Percentiles rank a stretch among this genome's conserved stretches.
Evolutionary conservation across 345 rosid genomes (phyloP).

Genomic region (Eucalyptus albens): DNA sequence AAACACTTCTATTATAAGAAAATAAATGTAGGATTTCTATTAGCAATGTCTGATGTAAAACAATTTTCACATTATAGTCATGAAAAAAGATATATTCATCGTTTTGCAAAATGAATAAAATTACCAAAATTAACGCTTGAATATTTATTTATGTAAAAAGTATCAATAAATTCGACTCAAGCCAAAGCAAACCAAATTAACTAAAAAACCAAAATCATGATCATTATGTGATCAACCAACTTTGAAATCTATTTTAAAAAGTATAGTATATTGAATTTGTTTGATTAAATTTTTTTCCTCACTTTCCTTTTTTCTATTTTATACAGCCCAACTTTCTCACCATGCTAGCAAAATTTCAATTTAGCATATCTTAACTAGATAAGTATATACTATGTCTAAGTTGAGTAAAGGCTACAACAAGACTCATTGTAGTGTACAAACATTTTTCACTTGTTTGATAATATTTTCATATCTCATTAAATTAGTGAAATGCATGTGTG

Average conservation of each 20-base stretch:
- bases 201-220: background rate
- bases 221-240: background rate
- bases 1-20: too few species aligned
- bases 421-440: background rate
- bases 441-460: background rate
- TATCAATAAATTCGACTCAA: background rate
- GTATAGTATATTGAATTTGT: background rate
- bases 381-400: background rate
- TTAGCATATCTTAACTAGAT: background rate
- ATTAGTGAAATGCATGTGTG: background rate
- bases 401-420: background rate
- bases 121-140: background rate
- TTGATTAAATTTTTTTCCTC: background rate
- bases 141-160: too few species aligned
- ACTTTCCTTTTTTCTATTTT: background rate
- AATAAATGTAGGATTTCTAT: too few species aligned
- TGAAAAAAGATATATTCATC: background rate
- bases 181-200: background rate
- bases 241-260: background rate
- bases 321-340: background rate
- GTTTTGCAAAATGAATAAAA: background rate
- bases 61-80: background rate
- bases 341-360: background rate
- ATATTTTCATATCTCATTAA: background rate
- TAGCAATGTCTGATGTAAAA: background rate